Base-by-base conservation (phyloP, 345 rosid genomes). In the Stellera chamaejasme region DNA sequence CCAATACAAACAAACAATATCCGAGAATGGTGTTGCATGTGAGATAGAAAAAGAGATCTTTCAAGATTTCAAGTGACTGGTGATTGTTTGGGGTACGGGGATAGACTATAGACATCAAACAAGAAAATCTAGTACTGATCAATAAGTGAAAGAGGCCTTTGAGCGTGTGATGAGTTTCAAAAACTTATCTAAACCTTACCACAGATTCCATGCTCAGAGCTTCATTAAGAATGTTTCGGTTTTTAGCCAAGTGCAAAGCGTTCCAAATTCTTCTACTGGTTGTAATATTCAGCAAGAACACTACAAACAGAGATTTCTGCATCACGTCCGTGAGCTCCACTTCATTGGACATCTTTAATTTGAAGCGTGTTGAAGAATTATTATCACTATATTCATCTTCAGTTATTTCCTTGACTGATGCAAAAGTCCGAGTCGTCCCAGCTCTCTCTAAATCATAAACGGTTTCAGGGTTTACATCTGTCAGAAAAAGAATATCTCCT, bases 191-290 rank as follows among this genome's bases (percentile, higher is more conserved):
- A 8, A 32, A 13, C 10, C 74, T 65, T 66, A 80, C 85, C 78
- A 10, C n/a, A 25, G 56, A 43, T 43, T 64, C 68, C 41, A 47
- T 11, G 58, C 48, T 48, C 48, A 74, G 27, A 58, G 68, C 44
- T 52, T 70, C 55, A 27, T 66, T 50, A 55, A 77, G 27, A 14
- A 80, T 9, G 10, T 42, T 67, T 57, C 58, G 11, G 48, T 76
- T 72, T 25, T 52, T 0, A 13, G 11, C 2, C 75, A 41, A 57
- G 53, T 62, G 74, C 75, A 81, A 27, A 11, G 72, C 70, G 16
- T 26, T 57, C 81, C 79, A 77, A 55, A 73, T 75, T 54, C 80
- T 60, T 27, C 2, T 65, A 60, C 55, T 51, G 6, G 86, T 65
- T 28, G 72, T 65, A 41, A 68, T 2, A 56, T 64, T 81, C 11